Evolutionary conservation across 768 basidiomycete species (phyloP), one percentile per base, ranked within the genome.

Genomic region (Tricholoma bakamatsutake): DNA sequence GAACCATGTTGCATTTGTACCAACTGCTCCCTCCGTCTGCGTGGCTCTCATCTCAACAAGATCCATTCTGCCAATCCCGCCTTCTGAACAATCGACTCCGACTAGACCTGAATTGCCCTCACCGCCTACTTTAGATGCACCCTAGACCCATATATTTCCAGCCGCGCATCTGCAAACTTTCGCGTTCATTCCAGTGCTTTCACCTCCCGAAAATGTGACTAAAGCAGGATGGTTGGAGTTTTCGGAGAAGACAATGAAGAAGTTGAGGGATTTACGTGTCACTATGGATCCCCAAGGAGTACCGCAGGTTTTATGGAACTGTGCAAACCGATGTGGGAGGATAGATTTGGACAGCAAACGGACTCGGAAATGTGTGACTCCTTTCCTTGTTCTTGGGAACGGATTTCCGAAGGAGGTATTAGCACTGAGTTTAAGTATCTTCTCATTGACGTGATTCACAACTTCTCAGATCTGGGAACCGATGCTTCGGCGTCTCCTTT

Each of bases 371-470:
- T 82, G 87, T 0, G 51, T 89, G 9, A 95, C 91, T 0, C 68
- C 95, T 51, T 80, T 94, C 59, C 74, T 90, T 47, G 81, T 82
- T 3, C 93, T 95, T 66, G 91, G 90, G 2, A 95, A 91, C 68
- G 93, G 94, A 1, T 87, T 95, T 61, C 82, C 81, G 47, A 95
- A 94, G 67, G 92, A 95, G 83, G 90, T 84, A 52, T 48, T 24
- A 3, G 21, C 21, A 24, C n/a, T n/a, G n/a, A n/a, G n/a, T n/a
- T n/a, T n/a, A n/a, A n/a, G n/a, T n/a, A n/a, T n/a, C n/a, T n/a
- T n/a, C n/a, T n/a, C n/a, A n/a, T n/a, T n/a, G n/a, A 21, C 4
- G 24, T 52, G 10, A 21, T 48, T 30, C 11, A 17, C 15, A 39
- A 21, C 33, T 53, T 46, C 45, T 21, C 62, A 95, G 91, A 88